Evolutionary conservation across 345 rosid species (phyloP).

Genomic region (Hypericum androsaemum): DNA sequence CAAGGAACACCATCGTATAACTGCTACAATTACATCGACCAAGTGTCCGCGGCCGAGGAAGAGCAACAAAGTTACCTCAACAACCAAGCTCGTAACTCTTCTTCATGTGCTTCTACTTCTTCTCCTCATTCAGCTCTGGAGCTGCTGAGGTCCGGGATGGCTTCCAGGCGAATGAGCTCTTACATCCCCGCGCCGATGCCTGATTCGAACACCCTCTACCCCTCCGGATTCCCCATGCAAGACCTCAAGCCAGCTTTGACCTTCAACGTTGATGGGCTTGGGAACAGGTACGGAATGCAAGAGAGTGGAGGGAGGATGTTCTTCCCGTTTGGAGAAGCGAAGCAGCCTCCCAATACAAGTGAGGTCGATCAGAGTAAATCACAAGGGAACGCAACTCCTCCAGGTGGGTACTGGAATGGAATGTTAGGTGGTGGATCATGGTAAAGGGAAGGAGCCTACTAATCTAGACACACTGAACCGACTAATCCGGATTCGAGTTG

Average conservation of each 20-base stretch:
- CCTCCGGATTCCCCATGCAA: slow-evolving; percentile 33
- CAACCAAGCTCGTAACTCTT: slow-evolving; percentile 8
- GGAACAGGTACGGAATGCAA: slow-evolving; percentile 22
- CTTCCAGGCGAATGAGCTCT: slow-evolving; percentile 26
- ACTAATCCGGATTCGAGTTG: too few relatives aligned
- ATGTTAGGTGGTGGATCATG: slow-evolving; percentile 23
- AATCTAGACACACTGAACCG: not conserved
- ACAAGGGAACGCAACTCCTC: slow-evolving; percentile 26
- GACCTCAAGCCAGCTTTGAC: slow-evolving; percentile 37
- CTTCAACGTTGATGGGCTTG: slow-evolving; percentile 38
- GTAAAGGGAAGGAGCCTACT: slow-evolving; percentile 5
- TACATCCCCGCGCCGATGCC: slow-evolving; percentile 28
- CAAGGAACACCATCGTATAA: slow-evolving; percentile 13
- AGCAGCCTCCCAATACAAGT: slow-evolving; percentile 20
- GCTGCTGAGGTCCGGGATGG: slow-evolving; percentile 33
- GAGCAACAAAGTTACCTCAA: slow-evolving; percentile 4
- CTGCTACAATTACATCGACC: too few relatives aligned
- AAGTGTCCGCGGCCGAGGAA: too few relatives aligned
- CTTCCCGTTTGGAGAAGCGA: slow-evolving; percentile 38
- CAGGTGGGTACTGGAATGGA: slow-evolving; percentile 20
- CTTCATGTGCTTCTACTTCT: slow-evolving; percentile 14
- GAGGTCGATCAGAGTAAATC: slow-evolving; percentile 26
- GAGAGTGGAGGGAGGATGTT: slow-evolving; percentile 34
- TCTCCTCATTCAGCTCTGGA: slow-evolving; percentile 36
- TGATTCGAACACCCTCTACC: slow-evolving; percentile 23